A percentile compares a stretch with the other conserved stretches of the same genome.
These are phyloP conservation scores for Phytophthora fragariaefolia DNA, from an alignment of 352 stramenopile genomes.

Conservation along the genomic window DNA sequence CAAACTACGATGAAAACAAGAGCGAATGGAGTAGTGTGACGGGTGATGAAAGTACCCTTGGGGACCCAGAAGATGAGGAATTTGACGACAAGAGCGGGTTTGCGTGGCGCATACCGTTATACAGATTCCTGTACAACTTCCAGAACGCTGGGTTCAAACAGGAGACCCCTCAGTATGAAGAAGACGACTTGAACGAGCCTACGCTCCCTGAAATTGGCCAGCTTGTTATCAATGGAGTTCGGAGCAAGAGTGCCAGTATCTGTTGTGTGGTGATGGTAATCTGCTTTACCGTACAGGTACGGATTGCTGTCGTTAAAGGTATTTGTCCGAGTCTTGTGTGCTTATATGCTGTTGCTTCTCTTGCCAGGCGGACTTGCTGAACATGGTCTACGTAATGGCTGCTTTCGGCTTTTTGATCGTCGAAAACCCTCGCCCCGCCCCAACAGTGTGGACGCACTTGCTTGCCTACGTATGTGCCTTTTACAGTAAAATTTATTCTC, in stretches of 20 bases:
- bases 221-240: constrained; percentile 66
- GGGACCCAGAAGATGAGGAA: constrained; percentile 81
- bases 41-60: constrained; percentile 82
- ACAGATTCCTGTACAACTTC: constrained; percentile 66
- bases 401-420: constrained; percentile 77
- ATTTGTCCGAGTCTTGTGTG: not conserved
- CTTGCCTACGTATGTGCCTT: constrained; percentile 79
- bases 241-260: constrained; percentile 67
- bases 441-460: constrained; percentile 70
- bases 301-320: not conserved
- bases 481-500: not conserved
- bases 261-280: constrained; percentile 73
- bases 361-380: constrained; percentile 75
- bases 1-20: constrained; percentile 64
- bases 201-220: constrained; percentile 60
- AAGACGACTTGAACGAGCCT: constrained; percentile 80
- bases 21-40: constrained; percentile 90
- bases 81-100: constrained; percentile 67
- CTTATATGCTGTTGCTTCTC: constrained; percentile 9
- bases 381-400: constrained; percentile 76
- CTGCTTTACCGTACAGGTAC: constrained; percentile 79
- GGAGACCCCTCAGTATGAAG: constrained; percentile 74
- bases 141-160: constrained; percentile 81
- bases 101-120: constrained; percentile 69
- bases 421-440: constrained; percentile 76